A percentile compares a stretch with the other conserved stretches of the same genome.
Conservation (phyloP, 2,329 filamentous ascomycete species). For the Aspergillus fumigatiaffinis region DNA sequence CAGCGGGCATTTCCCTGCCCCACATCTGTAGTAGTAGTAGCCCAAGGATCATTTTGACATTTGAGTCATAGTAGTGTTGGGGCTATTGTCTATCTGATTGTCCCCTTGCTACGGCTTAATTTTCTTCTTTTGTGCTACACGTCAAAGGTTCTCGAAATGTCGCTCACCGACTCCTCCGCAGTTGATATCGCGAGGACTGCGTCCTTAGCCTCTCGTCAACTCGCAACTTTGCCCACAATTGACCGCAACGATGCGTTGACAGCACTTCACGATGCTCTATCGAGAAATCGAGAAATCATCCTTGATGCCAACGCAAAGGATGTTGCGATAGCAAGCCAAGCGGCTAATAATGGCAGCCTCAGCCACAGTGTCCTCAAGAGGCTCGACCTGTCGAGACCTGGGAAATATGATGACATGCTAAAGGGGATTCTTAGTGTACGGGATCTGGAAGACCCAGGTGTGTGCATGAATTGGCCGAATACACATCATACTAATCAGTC, state of each 20-base stretch:
- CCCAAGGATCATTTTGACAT: neutral
- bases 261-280: conserved; percentile 74
- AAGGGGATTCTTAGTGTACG: conserved; percentile 89
- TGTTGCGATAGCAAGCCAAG: conserved; percentile 67
- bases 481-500: conserved; percentile 9
- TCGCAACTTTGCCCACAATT: conserved; percentile 71
- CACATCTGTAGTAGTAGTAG: neutral
- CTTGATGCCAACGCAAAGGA: conserved; percentile 83
- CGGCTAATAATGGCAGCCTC: conserved; percentile 70
- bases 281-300: conserved; percentile 66
- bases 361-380: conserved; percentile 82
- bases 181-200: conserved; percentile 72
- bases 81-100: neutral
- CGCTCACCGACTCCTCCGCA: conserved; percentile 79
- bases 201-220: conserved; percentile 73
- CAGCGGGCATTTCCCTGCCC: neutral
- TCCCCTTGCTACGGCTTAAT: neutral
- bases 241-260: conserved; percentile 83
- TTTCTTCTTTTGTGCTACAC: neutral
- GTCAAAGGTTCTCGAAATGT: conserved; percentile 55
- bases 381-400: conserved; percentile 77
- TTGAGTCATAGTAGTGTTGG: neutral
- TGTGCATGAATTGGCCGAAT: conserved; percentile 28
- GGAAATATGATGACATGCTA: conserved; percentile 98
- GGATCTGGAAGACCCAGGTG: conserved; percentile 79